Base-by-base conservation (phyloP, 371 early-diverging fungal species). In the Neoconidiobolus thromboides region DNA sequence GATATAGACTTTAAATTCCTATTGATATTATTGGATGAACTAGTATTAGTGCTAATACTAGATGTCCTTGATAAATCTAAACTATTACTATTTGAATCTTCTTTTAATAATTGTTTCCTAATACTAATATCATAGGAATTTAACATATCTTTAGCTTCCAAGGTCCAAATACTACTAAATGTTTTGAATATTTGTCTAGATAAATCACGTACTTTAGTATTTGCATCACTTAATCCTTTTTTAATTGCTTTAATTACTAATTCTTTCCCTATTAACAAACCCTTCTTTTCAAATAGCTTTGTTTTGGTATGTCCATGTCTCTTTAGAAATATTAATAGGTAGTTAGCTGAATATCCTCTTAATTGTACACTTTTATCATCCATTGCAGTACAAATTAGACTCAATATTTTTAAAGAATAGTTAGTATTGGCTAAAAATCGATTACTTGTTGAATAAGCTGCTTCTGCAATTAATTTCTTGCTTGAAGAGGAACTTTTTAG, bases 401-500 rank as follows among this genome's bases (percentile, higher is more conserved):
- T 51, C 14, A 59, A 47, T n/a, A 36, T 6, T 26, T 59, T 59
- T 1, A 38, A n/a, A 40, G 40, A 15, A 41, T 59, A 59, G 50
- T 26, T 47, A 41, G 60, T 38, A 39, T 59, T 26, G 2, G 12
- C 48, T 2, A 59, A 10, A 38, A 49, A 59, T 2, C 10, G 3
- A 49, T 50, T 49, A 3, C 41, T 14, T 14, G 51, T 14, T 4
- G n/a, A 36, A 2, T 48, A 39, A 1, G 60, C 5, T 1, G 48
- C 50, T 2, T 59, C 60, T 10, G 48, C 60, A 46, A 59, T 26
- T 14, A 59, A 42, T 40, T 59, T 59, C 50, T 47, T 59, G n/a
- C 42, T 48, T n/a, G 60, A 59, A 5, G 48, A 46, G 26, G 48
- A 38, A 39, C 60, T 50, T 26, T 49, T 59, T 38, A 59, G 14